Conservation (phyloP, 2,329 filamentous ascomycete species). For the Pseudogymnoascus sp. region DNA sequence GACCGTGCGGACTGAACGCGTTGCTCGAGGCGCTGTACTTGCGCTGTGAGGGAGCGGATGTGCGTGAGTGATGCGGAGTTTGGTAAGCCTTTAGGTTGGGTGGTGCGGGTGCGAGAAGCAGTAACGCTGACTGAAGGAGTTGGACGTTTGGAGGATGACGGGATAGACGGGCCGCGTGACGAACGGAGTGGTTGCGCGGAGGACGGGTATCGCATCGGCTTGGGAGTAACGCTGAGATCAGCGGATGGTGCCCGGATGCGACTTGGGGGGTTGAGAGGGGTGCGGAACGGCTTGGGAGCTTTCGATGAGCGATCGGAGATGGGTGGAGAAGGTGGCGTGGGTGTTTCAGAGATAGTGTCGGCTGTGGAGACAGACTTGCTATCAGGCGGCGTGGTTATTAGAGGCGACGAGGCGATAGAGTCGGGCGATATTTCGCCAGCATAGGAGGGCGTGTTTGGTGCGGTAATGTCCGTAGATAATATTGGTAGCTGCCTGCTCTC, state of each 20-base stretch:
- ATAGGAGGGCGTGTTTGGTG: constrained; percentile 62
- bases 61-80: constrained; percentile 72
- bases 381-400: constrained; percentile 75
- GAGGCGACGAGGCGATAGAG: constrained; percentile 84
- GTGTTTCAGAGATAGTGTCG: constrained; percentile 52
- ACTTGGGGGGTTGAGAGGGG: constrained; percentile 29
- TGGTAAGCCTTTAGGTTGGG: constrained; percentile 35
- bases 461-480: constrained; percentile 53
- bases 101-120: constrained; percentile 26
- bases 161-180: constrained; percentile 25
- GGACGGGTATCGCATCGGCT: constrained; percentile 30
- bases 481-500: constrained; percentile 48
- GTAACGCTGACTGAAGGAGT: constrained; percentile 32
- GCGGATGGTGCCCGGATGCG: constrained; percentile 47
- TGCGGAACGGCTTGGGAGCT: constrained; percentile 18
- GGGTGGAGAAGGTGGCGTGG: constrained; percentile 86
- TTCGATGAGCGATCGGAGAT: constrained; percentile 69
- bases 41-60: constrained; percentile 85
- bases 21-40: constrained; percentile 94
- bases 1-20: constrained; percentile 86
- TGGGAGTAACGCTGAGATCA: constrained; percentile 46
- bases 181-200: constrained; percentile 22
- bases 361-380: constrained; percentile 53
- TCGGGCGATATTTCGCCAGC: constrained; percentile 57
- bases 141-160: constrained; percentile 23